A percentile compares a stretch with the other conserved stretches of the same genome.
phyloP scores from a whole-genome alignment of 176 grass and related monocot genomes.

The Pontederia paniculata region DNA sequence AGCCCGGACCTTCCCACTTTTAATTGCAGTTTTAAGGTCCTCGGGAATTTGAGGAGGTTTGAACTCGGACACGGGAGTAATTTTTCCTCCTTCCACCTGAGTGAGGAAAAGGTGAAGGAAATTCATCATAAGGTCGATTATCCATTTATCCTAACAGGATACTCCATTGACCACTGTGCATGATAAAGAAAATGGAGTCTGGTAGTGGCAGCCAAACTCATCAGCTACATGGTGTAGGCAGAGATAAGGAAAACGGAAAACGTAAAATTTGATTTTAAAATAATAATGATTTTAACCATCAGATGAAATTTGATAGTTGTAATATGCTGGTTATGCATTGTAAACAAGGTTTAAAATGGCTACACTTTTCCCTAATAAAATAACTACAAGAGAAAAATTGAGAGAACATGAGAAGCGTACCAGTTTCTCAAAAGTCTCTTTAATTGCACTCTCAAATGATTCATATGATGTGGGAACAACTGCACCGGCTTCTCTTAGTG shows the following conservation, averaged over 20 bases:
- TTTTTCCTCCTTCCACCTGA: conserved; percentile 78
- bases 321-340: no score
- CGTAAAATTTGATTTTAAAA: no score
- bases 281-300: conserved; percentile 1
- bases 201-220: no score
- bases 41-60: conserved; percentile 72
- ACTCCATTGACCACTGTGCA: no score
- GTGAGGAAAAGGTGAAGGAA: conserved; percentile 12
- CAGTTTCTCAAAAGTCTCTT: conserved; percentile 83
- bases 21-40: conserved; percentile 87
- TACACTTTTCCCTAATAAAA: no score
- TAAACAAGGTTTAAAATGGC: no score
- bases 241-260: no score
- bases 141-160: background rate
- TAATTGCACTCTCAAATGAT: conserved; percentile 76
- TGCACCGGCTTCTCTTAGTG: conserved; percentile 84
- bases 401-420: conserved; percentile 31
- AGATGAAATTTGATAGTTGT: background rate
- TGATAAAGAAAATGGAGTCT: background rate
- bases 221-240: no score
- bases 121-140: background rate
- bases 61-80: conserved; percentile 55
- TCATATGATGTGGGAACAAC: conserved; percentile 95
- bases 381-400: background rate
- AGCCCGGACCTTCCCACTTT: conserved; percentile 92